Conservation (phyloP, 176 grass and related monocot species). For the Ensete ventricosum region DNA sequence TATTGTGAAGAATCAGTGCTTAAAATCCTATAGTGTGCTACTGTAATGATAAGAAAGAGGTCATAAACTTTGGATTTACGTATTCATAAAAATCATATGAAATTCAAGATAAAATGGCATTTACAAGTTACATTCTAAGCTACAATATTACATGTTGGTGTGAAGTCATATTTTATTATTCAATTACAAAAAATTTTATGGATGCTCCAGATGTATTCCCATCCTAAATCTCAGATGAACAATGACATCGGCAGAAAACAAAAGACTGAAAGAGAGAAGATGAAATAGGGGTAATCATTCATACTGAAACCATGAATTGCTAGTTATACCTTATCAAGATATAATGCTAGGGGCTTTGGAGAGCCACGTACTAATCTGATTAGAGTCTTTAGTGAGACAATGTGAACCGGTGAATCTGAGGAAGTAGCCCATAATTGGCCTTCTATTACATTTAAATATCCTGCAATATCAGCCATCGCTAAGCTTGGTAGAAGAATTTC, state of each 20-base stretch:
- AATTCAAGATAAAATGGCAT: too few relatives aligned
- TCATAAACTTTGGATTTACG: too few relatives aligned
- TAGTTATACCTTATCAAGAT: constrained; percentile 74
- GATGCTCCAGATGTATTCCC: too few relatives aligned
- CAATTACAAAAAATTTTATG: too few relatives aligned
- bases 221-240: too few relatives aligned
- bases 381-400: constrained; percentile 70
- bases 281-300: background rate
- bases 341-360: constrained; percentile 60
- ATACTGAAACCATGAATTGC: constrained; percentile 11
- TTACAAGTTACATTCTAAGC: too few relatives aligned
- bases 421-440: constrained; percentile 86
- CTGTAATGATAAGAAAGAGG: too few relatives aligned
- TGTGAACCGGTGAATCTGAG: constrained; percentile 86
- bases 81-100: too few relatives aligned
- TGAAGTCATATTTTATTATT: too few relatives aligned
- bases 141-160: too few relatives aligned
- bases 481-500: constrained; percentile 76
- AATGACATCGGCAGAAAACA: background rate
- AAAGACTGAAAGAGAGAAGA: background rate
- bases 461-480: constrained; percentile 75
- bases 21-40: too few relatives aligned
- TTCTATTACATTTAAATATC: constrained; percentile 82
- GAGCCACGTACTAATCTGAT: constrained; percentile 67
- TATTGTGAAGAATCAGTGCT: too few relatives aligned